A percentile compares a stretch with the other conserved stretches of the same genome.
phyloP scores from a whole-genome alignment of 805 yeast species.

The Wickerhamomyces queroliae region DNA sequence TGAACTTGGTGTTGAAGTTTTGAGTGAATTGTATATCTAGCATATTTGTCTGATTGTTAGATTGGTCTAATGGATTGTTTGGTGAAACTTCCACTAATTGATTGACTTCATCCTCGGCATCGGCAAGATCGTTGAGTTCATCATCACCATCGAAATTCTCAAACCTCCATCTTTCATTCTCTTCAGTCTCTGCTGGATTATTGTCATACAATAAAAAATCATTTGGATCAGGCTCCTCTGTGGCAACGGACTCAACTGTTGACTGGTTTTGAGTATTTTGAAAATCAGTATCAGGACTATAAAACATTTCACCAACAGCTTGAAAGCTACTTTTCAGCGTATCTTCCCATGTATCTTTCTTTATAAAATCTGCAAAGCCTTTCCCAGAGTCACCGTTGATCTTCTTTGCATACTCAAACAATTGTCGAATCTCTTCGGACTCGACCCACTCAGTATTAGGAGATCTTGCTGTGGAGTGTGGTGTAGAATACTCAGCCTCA shows the following conservation, averaged over 20 bases:
- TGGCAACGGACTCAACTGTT: neutral
- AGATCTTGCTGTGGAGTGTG: conserved; percentile 22
- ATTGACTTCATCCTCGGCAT: neutral
- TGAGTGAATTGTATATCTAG: conserved; percentile 11
- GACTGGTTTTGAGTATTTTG: neutral
- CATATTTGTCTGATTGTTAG: neutral
- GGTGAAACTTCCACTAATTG: neutral
- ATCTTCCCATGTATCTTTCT: conserved; percentile 16
- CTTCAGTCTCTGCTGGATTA: conserved; percentile 2
- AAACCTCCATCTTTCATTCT: conserved; percentile 1
- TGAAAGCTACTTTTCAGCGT: conserved; percentile 28
- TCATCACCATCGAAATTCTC: neutral
- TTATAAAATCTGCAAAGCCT: conserved; percentile 16
- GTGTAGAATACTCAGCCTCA: conserved; percentile 24
- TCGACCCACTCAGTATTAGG: conserved; percentile 35
- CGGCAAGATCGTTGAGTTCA: neutral
- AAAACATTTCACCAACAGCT: conserved; percentile 24
- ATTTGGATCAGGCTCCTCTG: conserved; percentile 1
- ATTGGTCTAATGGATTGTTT: neutral
- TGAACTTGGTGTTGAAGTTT: conserved; percentile 1
- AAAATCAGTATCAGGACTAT: conserved; percentile 14
- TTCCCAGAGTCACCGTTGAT: conserved; percentile 7
- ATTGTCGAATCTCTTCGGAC: conserved; percentile 27
- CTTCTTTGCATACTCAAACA: conserved; percentile 26
- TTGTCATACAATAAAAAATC: conserved; percentile 4